Percentiles rank a stretch among this genome's conserved stretches.
Conservation (phyloP, 2,329 filamentous ascomycete species). For the Kalmusia sp. region DNA sequence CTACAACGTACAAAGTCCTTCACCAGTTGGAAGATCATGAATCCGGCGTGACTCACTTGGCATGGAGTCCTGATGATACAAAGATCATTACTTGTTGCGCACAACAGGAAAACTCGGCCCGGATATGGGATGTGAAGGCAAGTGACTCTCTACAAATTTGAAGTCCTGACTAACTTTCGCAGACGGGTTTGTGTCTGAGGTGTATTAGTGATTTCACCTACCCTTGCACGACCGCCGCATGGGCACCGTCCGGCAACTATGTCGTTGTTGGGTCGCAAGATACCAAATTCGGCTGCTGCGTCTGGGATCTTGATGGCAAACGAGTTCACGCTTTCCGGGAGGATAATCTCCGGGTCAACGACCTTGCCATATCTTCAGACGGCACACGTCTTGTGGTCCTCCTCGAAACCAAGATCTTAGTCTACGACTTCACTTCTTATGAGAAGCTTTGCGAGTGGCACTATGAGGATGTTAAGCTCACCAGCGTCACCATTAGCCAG, state of each 20-base stretch:
- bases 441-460: slow-evolving; percentile 78
- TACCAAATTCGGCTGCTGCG: slow-evolving; percentile 40
- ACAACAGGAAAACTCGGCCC: slow-evolving; percentile 68
- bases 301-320: slow-evolving; percentile 71
- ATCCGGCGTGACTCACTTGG: slow-evolving; percentile 78
- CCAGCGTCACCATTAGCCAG: slow-evolving; percentile 79
- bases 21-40: slow-evolving; percentile 71
- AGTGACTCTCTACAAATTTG: slow-evolving; percentile 3
- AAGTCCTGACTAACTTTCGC: slow-evolving; percentile 13
- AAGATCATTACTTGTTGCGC: slow-evolving; percentile 84
- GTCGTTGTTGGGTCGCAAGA: slow-evolving; percentile 72
- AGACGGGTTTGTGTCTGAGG: slow-evolving; percentile 58
- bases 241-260: slow-evolving; percentile 77
- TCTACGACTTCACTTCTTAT: slow-evolving; percentile 80
- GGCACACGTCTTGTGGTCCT: slow-evolving; percentile 82
- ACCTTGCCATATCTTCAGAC: slow-evolving; percentile 82
- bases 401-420: slow-evolving; percentile 73
- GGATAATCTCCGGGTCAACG: slow-evolving; percentile 77
- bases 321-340: slow-evolving; percentile 68
- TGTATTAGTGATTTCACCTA: slow-evolving; percentile 76
- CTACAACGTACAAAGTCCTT: slow-evolving; percentile 70
- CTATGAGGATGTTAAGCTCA: slow-evolving; percentile 72
- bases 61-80: slow-evolving; percentile 91
- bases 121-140: slow-evolving; percentile 71
- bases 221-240: slow-evolving; percentile 88